Base-by-base conservation (phyloP, 306 rosid genomes). In the Quercus berberidifolia region DNA sequence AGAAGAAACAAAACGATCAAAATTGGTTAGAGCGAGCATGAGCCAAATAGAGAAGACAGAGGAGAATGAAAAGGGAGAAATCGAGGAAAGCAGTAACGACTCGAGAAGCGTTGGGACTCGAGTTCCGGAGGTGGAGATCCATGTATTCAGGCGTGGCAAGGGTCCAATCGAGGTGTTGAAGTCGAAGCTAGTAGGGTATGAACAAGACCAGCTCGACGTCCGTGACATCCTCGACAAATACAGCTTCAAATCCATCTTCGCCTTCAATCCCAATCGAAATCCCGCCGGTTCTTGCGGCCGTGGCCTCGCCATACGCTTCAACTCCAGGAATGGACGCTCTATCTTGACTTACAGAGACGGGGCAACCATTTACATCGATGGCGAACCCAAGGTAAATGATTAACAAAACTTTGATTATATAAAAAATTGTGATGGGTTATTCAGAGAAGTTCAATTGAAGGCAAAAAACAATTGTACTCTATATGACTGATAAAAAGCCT, bases 201-300 rank as follows among this genome's bases (percentile, higher is more conserved):
- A 91, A n/a, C 97, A 90, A 81, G 89, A 95, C 85, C 93, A 95
- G 86, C 62, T 95, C 43, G 97, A 95, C 76, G 88, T 95, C 9
- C 84, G 93, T 0, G 89, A 90, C 30, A 89, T 92, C 35, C 94
- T 95, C n/a, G 94, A 95, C 9, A 90, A 85, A 15, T 76, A 89
- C 62, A 92, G 89, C 7, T 78, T 95, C 79, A 92, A 95, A 73
- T 81, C 91, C 31, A n/a, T 93, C 4, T 91, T 46, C 65, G 97
- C 98, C 0, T 95, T 92, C 76, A 89, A 83, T 49, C 78, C 87
- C 46, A 41, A 41, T 41, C 46, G 1, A 41, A 41, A 41, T 41
- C 46, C 46, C 46, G 46, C 46, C 3, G 46, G 46, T 41, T 41
- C 46, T 12, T 41, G 54, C 15, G 89, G 83, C n/a, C 99, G 99